Evolutionary conservation across 2,329 filamentous ascomycete genomes (phyloP).

Genomic region (Ophiostoma montium): DNA sequence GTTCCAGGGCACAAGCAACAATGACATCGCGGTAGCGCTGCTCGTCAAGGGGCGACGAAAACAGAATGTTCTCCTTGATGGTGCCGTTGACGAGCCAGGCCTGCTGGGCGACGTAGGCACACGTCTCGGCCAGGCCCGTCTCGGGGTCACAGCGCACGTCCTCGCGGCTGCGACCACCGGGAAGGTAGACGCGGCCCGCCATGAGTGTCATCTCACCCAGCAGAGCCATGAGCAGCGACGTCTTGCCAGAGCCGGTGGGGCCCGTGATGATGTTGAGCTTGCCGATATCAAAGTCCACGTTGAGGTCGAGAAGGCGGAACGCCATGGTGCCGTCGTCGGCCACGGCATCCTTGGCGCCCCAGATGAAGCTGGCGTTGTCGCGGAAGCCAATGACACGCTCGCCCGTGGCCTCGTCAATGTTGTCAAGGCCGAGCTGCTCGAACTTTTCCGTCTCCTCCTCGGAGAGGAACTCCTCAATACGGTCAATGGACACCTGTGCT

Average conservation of each 20-base stretch:
- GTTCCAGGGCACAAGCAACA: slow-evolving; percentile 77
- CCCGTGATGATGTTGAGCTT: slow-evolving; percentile 87
- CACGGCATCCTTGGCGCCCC: slow-evolving; percentile 58
- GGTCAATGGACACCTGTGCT: slow-evolving; percentile 90
- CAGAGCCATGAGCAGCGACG: slow-evolving; percentile 86
- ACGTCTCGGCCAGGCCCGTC: slow-evolving; percentile 77
- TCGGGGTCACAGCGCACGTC: slow-evolving; percentile 69
- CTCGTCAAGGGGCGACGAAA: slow-evolving; percentile 67
- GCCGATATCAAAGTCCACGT: slow-evolving; percentile 71
- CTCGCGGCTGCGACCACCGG: slow-evolving; percentile 72
- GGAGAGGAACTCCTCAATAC: slow-evolving; percentile 83
- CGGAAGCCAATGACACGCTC: slow-evolving; percentile 71
- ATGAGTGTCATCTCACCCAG: slow-evolving; percentile 90
- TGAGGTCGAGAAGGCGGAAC: slow-evolving; percentile 70
- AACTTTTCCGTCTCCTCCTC: slow-evolving; percentile 98
- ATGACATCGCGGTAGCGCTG: slow-evolving; percentile 78
- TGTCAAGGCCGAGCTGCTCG: slow-evolving; percentile 59
- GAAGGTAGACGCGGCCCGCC: slow-evolving; percentile 67
- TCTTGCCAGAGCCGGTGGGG: slow-evolving; percentile 89
- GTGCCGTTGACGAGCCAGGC: slow-evolving; percentile 94
- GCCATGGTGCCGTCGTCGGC: slow-evolving; percentile 53
- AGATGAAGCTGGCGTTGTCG: slow-evolving; percentile 64
- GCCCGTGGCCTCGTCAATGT: slow-evolving; percentile 53
- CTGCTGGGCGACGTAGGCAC: slow-evolving; percentile 93
- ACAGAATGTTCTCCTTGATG: slow-evolving; percentile 92